A percentile compares a stretch with the other conserved stretches of the same genome.
phyloP scores from a whole-genome alignment of 179 eudicot genomes.

The Monotropa hypopitys region DNA sequence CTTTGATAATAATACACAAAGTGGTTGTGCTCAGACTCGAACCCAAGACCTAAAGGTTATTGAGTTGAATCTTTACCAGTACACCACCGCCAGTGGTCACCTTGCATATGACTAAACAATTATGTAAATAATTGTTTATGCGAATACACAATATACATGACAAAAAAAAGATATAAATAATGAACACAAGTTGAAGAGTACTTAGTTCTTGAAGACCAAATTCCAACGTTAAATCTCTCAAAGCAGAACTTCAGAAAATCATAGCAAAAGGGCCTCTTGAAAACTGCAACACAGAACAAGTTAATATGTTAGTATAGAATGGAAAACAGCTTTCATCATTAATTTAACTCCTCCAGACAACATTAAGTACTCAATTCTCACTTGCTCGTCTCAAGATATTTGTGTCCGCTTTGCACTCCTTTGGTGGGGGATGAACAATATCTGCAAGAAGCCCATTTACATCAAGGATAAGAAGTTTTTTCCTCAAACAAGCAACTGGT shows the following conservation, averaged over 20 bases:
- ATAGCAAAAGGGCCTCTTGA: constrained; percentile 58
- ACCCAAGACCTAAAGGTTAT: no score
- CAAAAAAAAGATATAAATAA: background rate
- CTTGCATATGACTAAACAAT: background rate
- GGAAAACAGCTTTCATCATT: background rate
- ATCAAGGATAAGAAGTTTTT: constrained; percentile 85
- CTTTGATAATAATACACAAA: no score
- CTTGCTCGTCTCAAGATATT: constrained; percentile 66
- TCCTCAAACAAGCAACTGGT: constrained; percentile 25
- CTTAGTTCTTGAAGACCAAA: constrained; percentile 92
- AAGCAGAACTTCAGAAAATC: constrained; percentile 83
- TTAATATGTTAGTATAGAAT: background rate
- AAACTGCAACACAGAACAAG: constrained; percentile 40
- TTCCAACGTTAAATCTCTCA: constrained; percentile 69
- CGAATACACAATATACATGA: background rate
- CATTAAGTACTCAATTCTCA: constrained; percentile 13
- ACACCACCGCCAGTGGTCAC: no score
- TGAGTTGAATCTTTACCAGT: no score
- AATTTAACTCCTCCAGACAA: background rate
- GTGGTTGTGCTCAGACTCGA: no score
- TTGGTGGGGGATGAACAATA: constrained; percentile 68
- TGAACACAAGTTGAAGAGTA: constrained; percentile 15
- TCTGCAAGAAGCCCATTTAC: constrained; percentile 84
- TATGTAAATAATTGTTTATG: background rate
- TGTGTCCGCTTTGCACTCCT: constrained; percentile 46